phyloP scores from a whole-genome alignment of 78 protist genomes.

The slime mould (Dictyostelium discoideum) region DNA sequence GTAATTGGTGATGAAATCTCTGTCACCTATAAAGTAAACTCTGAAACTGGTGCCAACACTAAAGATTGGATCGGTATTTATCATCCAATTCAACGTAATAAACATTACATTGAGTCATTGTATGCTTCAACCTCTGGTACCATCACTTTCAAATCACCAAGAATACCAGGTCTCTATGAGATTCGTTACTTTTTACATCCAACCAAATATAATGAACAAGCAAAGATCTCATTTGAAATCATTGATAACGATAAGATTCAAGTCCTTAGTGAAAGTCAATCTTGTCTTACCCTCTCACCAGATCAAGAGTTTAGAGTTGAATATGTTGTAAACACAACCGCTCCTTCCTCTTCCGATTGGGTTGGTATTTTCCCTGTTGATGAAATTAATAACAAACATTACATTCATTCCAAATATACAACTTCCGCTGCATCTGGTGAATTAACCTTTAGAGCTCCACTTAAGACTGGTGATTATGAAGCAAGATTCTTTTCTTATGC shows the following conservation, averaged over 20 bases:
- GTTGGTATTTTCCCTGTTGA: conserved; percentile 50
- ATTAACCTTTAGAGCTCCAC: conserved; percentile 36
- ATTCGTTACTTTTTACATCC: conserved; percentile 66
- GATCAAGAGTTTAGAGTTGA: conserved; percentile 50
- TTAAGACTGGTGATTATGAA: conserved; percentile 51
- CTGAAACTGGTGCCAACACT: no score
- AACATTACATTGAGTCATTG: conserved; percentile 17
- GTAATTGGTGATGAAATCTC: conserved; percentile 60
- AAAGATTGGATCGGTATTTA: conserved; percentile 73
- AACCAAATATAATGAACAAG: conserved; percentile 76
- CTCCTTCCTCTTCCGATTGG: conserved; percentile 60
- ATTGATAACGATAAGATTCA: conserved; percentile 22
- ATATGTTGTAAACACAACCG: conserved; percentile 34
- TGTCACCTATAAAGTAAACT: background rate
- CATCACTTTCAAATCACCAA: conserved; percentile 32
- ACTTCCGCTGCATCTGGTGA: conserved; percentile 47
- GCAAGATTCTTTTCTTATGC: conserved; percentile 62
- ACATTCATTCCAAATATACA: conserved; percentile 50
- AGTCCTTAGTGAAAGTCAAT: background rate
- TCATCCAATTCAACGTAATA: conserved; percentile 19
- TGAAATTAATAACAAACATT: conserved; percentile 48
- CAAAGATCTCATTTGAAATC: conserved; percentile 19
- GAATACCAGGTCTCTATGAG: conserved; percentile 53
- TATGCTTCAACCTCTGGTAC: conserved; percentile 19
- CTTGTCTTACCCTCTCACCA: background rate